Percentiles rank a stretch among this genome's conserved stretches.
These are phyloP conservation scores for Amylostereum chailletii DNA, from an alignment of 1,284 basidiomycete species.

Conservation along the genomic window DNA sequence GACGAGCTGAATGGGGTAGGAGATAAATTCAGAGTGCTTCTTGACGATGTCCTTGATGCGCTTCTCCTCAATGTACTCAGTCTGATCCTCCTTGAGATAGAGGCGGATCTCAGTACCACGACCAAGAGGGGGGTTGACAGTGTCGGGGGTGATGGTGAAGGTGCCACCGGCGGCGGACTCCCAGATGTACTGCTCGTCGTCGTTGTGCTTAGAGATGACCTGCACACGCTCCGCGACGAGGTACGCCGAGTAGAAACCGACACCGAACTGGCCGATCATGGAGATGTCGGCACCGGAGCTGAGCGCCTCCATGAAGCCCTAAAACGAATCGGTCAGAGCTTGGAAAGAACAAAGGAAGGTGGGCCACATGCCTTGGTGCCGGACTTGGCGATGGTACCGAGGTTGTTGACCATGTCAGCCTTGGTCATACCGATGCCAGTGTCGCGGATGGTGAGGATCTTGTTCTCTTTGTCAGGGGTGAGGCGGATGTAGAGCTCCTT, in stretches of 20 bases:
- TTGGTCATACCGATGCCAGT: conserved; percentile 99
- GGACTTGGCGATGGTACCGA: conserved; percentile 99
- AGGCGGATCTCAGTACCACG: conserved; percentile 96
- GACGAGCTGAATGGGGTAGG: conserved; percentile 98
- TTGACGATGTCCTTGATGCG: conserved; percentile 99
- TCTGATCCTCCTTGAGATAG: conserved; percentile 97
- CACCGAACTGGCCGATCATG: conserved; percentile 94
- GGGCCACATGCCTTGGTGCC: conserved; percentile 66
- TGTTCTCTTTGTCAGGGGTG: conserved; percentile 93
- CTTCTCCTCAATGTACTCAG: conserved; percentile 99
- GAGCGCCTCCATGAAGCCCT: conserved; percentile 98
- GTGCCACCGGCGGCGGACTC: conserved; percentile 99
- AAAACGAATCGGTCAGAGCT: conserved; percentile 2
- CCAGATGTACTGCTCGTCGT: conserved; percentile 99
- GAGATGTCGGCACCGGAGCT: conserved; percentile 96
- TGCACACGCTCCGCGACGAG: conserved; percentile 98
- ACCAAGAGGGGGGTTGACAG: conserved; percentile 81
- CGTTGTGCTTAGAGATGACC: conserved; percentile 99
- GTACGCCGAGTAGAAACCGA: conserved; percentile 99
- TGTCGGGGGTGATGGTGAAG: conserved; percentile 97
- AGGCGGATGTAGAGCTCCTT: conserved; percentile 93
- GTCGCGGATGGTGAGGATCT: conserved; percentile 87
- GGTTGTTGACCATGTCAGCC: conserved; percentile 97
- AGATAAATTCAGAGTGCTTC: conserved; percentile 99
- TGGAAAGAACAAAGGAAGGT: conserved; percentile 6